These are phyloP conservation scores for Lignosus rhinocerotis DNA, from an alignment of 1,284 basidiomycete genomes.

Conservation along the genomic window DNA sequence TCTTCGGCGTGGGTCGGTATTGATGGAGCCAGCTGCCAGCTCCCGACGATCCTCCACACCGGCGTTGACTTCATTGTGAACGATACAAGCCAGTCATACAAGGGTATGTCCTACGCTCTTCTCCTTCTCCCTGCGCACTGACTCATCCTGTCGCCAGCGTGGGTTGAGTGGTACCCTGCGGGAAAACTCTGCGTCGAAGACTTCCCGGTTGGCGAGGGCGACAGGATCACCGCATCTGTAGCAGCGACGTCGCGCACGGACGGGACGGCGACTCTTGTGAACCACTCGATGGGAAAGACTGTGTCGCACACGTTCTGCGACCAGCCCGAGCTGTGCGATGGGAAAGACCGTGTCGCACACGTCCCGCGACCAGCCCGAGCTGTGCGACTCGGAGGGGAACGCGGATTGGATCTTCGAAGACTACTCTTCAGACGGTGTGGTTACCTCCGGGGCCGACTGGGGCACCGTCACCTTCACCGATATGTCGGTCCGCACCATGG, in stretches of 20 bases:
- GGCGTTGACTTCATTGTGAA: slow-evolving; percentile 34
- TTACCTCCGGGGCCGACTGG: slow-evolving; percentile 41
- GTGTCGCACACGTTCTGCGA: slow-evolving; percentile 34
- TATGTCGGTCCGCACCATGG: slow-evolving; percentile 8
- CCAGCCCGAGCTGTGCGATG: slow-evolving; percentile 33
- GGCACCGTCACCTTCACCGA: slow-evolving; percentile 33
- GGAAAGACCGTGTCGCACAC: slow-evolving; percentile 32
- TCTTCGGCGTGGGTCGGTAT: slow-evolving; percentile 30
- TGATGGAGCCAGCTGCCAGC: slow-evolving; percentile 20
- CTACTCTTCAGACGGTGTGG: slow-evolving; percentile 30
- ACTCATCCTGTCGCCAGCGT: slow-evolving; percentile 25
- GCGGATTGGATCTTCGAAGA: slow-evolving; percentile 36
- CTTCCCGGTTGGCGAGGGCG: slow-evolving; percentile 33
- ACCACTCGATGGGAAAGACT: slow-evolving; percentile 31
- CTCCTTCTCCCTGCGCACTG: too few relatives aligned
- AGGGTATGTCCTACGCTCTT: slow-evolving; percentile 19
- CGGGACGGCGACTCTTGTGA: slow-evolving; percentile 34
- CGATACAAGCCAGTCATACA: slow-evolving; percentile 26
- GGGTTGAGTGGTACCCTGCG: slow-evolving; percentile 42
- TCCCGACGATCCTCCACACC: slow-evolving; percentile 23
- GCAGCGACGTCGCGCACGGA: slow-evolving; percentile 29
- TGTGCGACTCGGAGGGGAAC: slow-evolving; percentile 22
- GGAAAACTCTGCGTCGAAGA: slow-evolving; percentile 28
- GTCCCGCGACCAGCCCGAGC: slow-evolving; percentile 31
- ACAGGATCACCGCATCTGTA: slow-evolving; percentile 33